Evolutionary conservation across 2,329 filamentous ascomycete genomes (phyloP), one percentile per base, ranked within the genome.

Genomic region (Lachnellula hyalina): DNA sequence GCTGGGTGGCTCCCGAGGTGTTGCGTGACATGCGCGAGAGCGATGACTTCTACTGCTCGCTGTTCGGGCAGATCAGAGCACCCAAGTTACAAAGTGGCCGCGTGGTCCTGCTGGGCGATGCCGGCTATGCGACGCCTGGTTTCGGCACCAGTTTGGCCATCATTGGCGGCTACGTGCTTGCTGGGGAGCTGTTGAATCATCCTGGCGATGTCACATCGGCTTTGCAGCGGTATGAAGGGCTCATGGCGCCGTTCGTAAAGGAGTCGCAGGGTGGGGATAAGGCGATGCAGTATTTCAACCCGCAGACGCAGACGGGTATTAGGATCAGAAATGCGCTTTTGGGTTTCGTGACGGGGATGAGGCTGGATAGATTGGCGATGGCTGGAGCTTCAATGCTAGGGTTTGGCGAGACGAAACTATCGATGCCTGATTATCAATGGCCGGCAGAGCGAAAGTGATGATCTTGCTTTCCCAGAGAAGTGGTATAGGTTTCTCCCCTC

Each of bases 111-210:
- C 49, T 61, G 17, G 59, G 57, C 4, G 59, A 61, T 57, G 74
- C 77, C 1, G 76, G 68, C 2, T 76, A 72, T 54, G 70, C 70
- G 5, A 68, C 72, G 8, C 73, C 72, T 3, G 76, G 76, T 1
- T 67, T 70, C 52, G 75, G 74, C 12, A 76, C 73, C 2, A 71
- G 67, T 14, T 60, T 69, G 4, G 71, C 73, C 0, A 63, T 78
- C 15, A 63, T 72, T 3, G 69, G 71, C 6, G 76, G 71, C 2
- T 78, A 79, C 58, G 60, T 78, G 4, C 67, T 80, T 25, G 76
- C 75, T 0, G 76, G 76, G 3, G 75, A 75, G 60, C 61, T 75
- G 28, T 61, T 63, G 46, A 62, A 62, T 44, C 59, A 66, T n/a
- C 47, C 46, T 17, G 57, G 61, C 14, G 63, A 74, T 59, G 34